Base-by-base conservation (phyloP, 768 basidiomycete genomes). In the Leccinum ochraceum region DNA sequence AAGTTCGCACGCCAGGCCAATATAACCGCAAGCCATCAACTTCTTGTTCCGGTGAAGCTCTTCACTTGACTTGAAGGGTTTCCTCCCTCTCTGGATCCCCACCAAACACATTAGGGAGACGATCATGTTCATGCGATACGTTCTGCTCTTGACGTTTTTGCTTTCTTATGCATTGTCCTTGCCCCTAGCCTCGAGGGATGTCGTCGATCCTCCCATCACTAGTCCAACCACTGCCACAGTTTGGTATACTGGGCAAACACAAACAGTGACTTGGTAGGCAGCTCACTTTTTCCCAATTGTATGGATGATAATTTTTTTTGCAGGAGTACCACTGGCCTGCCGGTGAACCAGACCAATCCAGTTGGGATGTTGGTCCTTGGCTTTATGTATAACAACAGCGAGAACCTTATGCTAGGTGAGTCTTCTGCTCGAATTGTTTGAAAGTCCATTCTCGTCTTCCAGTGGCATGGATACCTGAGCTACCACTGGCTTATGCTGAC, bases 181-280 rank as follows among this genome's bases (percentile, higher is more conserved):
- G 16, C 79, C 79, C 46, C 53, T 80, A 10, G 62, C 36, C 1
- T 16, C 30, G 57, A 76, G 83, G 60, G 81, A 83, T 60, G 82
- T 83, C 37, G 80, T 77, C 26, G 73, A 69, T 42, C 84, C 84
- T 1, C 82, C 79, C 5, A 74, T 84, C 63, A 77, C 76, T 46
- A 78, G 71, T 60, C 83, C 84, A 16, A 72, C 69, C 10, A 68
- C 73, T 1, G 65, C 64, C 11, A 76, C 79, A 5, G 71, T 81
- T 30, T 84, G 83, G 84, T 67, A 69, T 28, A 74, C 80, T 13
- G 81, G 81, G 6, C 59, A 78, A 55, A 72, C 62, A 2, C 70
- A 81, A 55, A 82, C 76, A 9, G 83, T 85, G 20, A 83, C 81
- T 20, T 85, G 83, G 83, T 80, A 65, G n/a, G 75, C 62, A 20